Base-by-base conservation (phyloP, 2,329 filamentous ascomycete genomes). In the Trichoderma sp. region DNA sequence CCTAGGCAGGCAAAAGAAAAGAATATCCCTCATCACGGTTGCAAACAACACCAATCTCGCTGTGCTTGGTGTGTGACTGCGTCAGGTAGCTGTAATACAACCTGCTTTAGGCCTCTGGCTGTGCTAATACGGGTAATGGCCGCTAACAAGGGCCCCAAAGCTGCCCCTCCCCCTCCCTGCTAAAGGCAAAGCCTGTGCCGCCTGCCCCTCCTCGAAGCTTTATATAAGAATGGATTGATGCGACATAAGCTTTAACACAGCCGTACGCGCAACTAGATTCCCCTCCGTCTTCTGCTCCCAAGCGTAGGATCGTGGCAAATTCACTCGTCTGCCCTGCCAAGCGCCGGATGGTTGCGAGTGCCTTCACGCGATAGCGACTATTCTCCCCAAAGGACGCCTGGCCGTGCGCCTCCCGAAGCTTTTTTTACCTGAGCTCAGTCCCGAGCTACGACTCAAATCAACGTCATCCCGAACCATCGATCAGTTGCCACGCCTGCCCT, bases 391-490 rank as follows among this genome's bases (percentile, higher is more conserved):
- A 32, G 30, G 69, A 28, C 43, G 61, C 63, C 21, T 47, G 36
- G 32, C 58, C 30, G 43, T 28, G 53, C 61, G 61, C 62, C 61
- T 60, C 53, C 61, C 61, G 51, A 34, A 63, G 24, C 69, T 61
- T 39, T 69, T 57, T 60, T 60, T 28, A 32, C n/a, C 34, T 60
- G 15, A 18, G 53, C 64, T 57, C 51, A 57, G n/a, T 32, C 47
- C 24, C 21, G 18, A 57, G 51, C 51, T 43, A 43, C 64, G 11
- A 43, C 32, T 43, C 21, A 24, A 67, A 21, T 60, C 64, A 69
- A 71, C 72, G 72, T 73, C 72, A 73, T 73, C 63, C 69, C 69
- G 71, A 60, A 21, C 71, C 51, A 24, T 21, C 71, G n/a, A 68
- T 39, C 69, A 57, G n/a, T 39, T 60, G n/a, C 71, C 60, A 72